Conservation (phyloP, 2,329 filamentous ascomycete genomes). For the Talaromyces sp. region DNA sequence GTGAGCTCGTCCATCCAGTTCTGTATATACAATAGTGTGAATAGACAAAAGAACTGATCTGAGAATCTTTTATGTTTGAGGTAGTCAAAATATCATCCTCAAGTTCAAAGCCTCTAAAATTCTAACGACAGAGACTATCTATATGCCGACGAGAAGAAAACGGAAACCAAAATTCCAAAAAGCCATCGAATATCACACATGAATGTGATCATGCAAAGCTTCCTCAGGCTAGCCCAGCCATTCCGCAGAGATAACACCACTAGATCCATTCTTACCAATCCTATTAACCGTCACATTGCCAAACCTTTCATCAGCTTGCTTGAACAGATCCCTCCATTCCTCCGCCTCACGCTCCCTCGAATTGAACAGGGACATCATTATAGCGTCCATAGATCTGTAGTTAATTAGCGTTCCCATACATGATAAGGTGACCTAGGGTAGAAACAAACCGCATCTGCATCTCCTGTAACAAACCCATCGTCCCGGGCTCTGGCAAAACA, state of each 20-base stretch:
- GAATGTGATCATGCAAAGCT: background rate
- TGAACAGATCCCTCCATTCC: constrained; percentile 49
- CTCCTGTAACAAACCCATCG: constrained; percentile 18
- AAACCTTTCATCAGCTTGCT: constrained; percentile 32
- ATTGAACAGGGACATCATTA: constrained; percentile 53
- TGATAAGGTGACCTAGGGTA: background rate
- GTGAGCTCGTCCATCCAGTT: no score
- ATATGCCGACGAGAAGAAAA: background rate
- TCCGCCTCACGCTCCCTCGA: constrained; percentile 49
- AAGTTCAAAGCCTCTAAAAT: background rate
- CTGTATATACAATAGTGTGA: no score
- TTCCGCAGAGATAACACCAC: constrained; percentile 15
- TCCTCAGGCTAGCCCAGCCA: background rate
- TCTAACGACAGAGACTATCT: background rate
- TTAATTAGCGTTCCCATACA: background rate
- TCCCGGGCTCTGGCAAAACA: constrained; percentile 20
- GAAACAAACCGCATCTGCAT: constrained; percentile 19
- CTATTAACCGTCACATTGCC: background rate
- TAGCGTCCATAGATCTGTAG: constrained; percentile 47
- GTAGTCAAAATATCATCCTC: background rate
- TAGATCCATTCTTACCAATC: constrained; percentile 14
- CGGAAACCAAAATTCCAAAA: background rate
- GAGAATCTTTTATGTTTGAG: background rate
- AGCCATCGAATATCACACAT: background rate
- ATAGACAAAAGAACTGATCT: no score